phyloP scores from a whole-genome alignment of 2,329 filamentous ascomycete genomes.

The Aureobasidium subglaciale region DNA sequence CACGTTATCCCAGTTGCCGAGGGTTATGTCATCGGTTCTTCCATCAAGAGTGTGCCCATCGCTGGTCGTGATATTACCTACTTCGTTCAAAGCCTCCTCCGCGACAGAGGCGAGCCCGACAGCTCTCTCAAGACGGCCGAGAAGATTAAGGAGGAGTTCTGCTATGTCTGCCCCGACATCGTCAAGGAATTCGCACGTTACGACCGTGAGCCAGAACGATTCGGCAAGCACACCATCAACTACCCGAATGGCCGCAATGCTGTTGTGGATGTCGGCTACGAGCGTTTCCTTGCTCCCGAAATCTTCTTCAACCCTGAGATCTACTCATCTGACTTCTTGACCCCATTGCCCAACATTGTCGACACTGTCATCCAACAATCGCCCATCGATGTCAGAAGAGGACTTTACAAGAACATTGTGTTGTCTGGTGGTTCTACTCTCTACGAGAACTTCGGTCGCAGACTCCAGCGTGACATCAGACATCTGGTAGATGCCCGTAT shows the following conservation, averaged over 20 bases:
- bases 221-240: constrained; percentile 81
- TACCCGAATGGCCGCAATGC: constrained; percentile 80
- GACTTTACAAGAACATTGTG: constrained; percentile 99
- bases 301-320: constrained; percentile 99
- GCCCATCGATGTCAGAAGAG: constrained; percentile 92
- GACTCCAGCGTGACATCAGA: constrained; percentile 94
- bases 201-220: constrained; percentile 82
- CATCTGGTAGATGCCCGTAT: constrained; percentile 92
- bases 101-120: constrained; percentile 93
- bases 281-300: constrained; percentile 94
- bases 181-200: constrained; percentile 97
- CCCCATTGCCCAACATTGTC: constrained; percentile 86
- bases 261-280: constrained; percentile 88
- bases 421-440: constrained; percentile 93
- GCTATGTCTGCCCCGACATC: constrained; percentile 96
- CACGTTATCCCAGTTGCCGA: constrained; percentile 98
- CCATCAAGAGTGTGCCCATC: constrained; percentile 98
- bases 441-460: constrained; percentile 96
- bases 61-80: constrained; percentile 98
- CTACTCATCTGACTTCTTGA: constrained; percentile 97
- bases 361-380: constrained; percentile 96
- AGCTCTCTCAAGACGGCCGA: constrained; percentile 96
- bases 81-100: constrained; percentile 91
- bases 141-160: constrained; percentile 97
- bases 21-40: constrained; percentile 97